These are phyloP conservation scores for Abrus pulchellus DNA, from an alignment of 306 rosid genomes.

Conservation along the genomic window DNA sequence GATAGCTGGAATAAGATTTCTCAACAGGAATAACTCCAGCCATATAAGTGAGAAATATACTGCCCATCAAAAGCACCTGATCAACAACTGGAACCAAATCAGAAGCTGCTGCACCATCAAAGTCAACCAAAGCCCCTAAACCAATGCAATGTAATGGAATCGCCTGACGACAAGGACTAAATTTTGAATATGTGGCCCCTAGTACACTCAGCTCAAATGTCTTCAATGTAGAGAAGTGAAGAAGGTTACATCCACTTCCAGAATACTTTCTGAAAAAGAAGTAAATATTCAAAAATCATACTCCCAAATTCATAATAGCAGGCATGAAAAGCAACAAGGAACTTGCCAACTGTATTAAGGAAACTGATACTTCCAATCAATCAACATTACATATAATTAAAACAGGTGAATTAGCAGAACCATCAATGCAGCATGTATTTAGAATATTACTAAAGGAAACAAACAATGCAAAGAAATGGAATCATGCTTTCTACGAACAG, in stretches of 20 bases:
- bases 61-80: constrained; percentile 83
- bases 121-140: constrained; percentile 70
- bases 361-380: constrained; percentile 22
- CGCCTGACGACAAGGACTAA: constrained; percentile 50
- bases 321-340: constrained; percentile 14
- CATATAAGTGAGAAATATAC: constrained; percentile 85
- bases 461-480: constrained; percentile 26
- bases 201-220: constrained; percentile 48
- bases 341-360: not conserved
- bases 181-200: constrained; percentile 51
- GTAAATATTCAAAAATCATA: constrained; percentile 38
- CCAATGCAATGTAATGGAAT: constrained; percentile 59
- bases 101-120: constrained; percentile 63
- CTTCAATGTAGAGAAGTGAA: constrained; percentile 51
- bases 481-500: constrained; percentile 5
- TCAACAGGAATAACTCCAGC: constrained; percentile 81
- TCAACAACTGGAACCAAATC: constrained; percentile 76
- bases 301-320: constrained; percentile 37
- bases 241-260: constrained; percentile 51
- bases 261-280: constrained; percentile 62
- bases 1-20: constrained; percentile 57
- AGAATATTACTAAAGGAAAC: constrained; percentile 10
- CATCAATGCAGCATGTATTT: not conserved
- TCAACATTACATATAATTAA: not conserved
- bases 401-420: constrained; percentile 29